phyloP scores from a whole-genome alignment of 768 basidiomycete genomes.

The Termitomyces heimii region DNA sequence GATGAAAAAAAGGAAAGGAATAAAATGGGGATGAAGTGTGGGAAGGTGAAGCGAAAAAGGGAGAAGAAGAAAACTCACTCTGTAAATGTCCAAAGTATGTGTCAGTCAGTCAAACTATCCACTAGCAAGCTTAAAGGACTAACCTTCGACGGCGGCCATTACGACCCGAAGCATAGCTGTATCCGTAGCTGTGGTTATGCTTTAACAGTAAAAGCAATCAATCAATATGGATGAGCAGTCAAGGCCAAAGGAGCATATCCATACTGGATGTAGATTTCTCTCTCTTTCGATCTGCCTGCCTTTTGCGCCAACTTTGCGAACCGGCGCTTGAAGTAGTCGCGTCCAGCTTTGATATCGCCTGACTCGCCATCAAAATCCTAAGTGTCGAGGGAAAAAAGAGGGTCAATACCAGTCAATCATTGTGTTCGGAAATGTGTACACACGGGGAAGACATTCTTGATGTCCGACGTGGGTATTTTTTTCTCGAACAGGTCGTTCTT shows the following conservation, averaged over 20 bases:
- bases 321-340: conserved; percentile 86
- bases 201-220: conserved; percentile 20
- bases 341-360: conserved; percentile 66
- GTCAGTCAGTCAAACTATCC: conserved; percentile 2
- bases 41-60: conserved; percentile 11
- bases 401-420: neutral
- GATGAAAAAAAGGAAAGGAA: conserved; percentile 4
- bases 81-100: conserved; percentile 20
- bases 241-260: neutral
- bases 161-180: conserved; percentile 84
- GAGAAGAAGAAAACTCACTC: conserved; percentile 53
- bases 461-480: conserved; percentile 78
- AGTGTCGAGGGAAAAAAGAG: neutral
- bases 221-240: neutral
- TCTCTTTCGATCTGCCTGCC: conserved; percentile 76
- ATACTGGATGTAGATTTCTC: conserved; percentile 92
- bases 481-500: conserved; percentile 91
- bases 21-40: conserved; percentile 10
- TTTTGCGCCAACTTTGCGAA: conserved; percentile 82
- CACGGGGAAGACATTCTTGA: conserved; percentile 87
- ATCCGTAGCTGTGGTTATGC: conserved; percentile 88
- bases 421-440: conserved; percentile 10
- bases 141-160: conserved; percentile 95
- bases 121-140: conserved; percentile 18
- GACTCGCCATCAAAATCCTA: conserved; percentile 84